A percentile compares a stretch with the other conserved stretches of the same genome.
phyloP scores from a whole-genome alignment of 352 stramenopile genomes.

The Pythium pyrilobum region DNA sequence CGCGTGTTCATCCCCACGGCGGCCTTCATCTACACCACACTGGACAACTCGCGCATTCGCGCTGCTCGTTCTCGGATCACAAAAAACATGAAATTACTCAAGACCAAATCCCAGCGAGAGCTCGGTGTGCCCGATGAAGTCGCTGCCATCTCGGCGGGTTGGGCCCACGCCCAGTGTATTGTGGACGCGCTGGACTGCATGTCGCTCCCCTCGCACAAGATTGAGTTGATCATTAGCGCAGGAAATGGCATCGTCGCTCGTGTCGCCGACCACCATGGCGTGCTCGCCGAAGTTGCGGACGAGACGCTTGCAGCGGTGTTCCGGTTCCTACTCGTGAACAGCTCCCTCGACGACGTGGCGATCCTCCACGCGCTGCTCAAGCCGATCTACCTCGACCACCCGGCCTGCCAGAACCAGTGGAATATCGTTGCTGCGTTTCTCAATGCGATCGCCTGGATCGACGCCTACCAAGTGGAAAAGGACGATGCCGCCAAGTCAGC shows the following conservation, averaged over 20 bases:
- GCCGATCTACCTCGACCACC: conserved; percentile 59
- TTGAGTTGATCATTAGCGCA: conserved; percentile 63
- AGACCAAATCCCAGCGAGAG: conserved; percentile 41
- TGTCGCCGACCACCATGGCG: conserved; percentile 50
- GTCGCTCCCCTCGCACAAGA: conserved; percentile 79
- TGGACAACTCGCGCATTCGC: conserved; percentile 41
- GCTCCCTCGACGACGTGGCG: conserved; percentile 50
- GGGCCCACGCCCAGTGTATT: conserved; percentile 44
- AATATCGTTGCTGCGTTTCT: conserved; percentile 58
- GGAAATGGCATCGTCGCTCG: conserved; percentile 41
- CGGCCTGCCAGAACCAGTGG: conserved; percentile 63
- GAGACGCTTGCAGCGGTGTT: conserved; percentile 61
- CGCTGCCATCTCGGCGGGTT: conserved; percentile 42
- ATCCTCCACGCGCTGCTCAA: conserved; percentile 48
- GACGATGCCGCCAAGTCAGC: conserved; percentile 2
- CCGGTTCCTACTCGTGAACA: conserved; percentile 60
- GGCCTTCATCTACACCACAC: conserved; percentile 40
- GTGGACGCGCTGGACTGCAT: conserved; percentile 69
- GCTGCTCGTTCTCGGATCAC: conserved; percentile 24
- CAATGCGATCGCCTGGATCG: conserved; percentile 75
- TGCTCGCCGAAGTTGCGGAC: conserved; percentile 53
- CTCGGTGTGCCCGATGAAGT: conserved; percentile 68
- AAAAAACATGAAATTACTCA: conserved; percentile 62
- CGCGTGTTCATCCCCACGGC: conserved; percentile 69
- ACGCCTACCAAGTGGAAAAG: conserved; percentile 36